These are phyloP conservation scores for Eucalyptus urophylla DNA, from an alignment of 345 rosid species.

Conservation along the genomic window DNA sequence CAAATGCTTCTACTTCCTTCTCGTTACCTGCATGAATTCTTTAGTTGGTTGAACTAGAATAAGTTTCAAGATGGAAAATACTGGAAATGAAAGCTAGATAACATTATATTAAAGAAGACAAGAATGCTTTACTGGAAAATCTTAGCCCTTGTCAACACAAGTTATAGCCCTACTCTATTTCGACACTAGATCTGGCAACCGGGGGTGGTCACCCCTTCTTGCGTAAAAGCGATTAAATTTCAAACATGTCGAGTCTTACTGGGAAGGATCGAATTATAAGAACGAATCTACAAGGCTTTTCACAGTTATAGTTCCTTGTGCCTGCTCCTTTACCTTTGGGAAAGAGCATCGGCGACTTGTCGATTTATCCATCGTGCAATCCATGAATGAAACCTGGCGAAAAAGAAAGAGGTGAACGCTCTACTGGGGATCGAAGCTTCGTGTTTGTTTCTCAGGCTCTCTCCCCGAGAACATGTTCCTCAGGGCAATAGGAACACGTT, in stretches of 20 bases:
- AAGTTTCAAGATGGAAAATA: not conserved
- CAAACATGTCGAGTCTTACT: not conserved
- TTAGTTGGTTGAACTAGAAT: not conserved
- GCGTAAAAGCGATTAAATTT: not conserved
- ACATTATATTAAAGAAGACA: not conserved
- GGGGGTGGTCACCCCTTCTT: not conserved
- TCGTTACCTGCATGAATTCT: not conserved
- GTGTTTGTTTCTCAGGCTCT: not conserved
- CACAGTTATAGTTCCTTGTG: not conserved
- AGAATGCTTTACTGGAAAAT: accelerated
- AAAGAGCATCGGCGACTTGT: not conserved
- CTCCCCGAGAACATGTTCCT: not conserved
- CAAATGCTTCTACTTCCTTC: not conserved
- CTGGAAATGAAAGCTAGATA: not conserved
- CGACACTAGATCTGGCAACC: not conserved
- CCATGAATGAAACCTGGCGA: not conserved
- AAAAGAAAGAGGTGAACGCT: not conserved
- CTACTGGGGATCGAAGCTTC: not conserved
- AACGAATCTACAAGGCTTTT: not conserved
- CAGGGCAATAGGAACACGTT: not conserved
- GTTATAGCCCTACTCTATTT: not conserved
- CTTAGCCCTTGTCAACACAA: not conserved
- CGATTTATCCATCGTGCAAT: not conserved
- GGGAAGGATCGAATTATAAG: not conserved
- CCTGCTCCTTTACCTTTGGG: not conserved